Base-by-base conservation (phyloP, 163 green algal genomes). In the Picocystis sp. region DNA sequence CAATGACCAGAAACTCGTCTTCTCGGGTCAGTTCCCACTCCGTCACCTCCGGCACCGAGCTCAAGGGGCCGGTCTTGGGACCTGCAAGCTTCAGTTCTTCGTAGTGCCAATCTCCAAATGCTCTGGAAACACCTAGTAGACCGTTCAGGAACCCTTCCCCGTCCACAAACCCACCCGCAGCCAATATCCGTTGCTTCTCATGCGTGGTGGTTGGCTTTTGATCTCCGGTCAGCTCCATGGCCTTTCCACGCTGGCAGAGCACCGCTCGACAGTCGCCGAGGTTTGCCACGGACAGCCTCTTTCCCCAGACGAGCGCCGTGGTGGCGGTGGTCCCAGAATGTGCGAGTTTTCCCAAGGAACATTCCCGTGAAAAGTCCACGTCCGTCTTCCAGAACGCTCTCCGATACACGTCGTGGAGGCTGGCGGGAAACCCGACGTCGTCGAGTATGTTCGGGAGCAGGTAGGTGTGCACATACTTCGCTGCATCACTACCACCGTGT, bases 201-300 rank as follows among this genome's bases (percentile, higher is more conserved):
- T 52, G 29, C 12, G 50, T 11, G 15, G 56, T 49, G 2, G 48
- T 42, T 1, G 76, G 69, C 52, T 74, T 84, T 60, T 94, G 84
- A 62, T 94, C 84, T 11, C 17, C 51, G 0, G 62, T 73, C 2
- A 86, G 56, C 8, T 66, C 52, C 12, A 78, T 19, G 1, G 72
- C 70, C 21, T 38, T 48, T 41, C 76, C 76, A 19, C 61, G 54
- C 35, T 73, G 67, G 19, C 67, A 71, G 21, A 94, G 62, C 52
- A 94, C 78, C 3, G 76, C 78, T 29, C 84, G 69, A 56, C 73
- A 84, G 75, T 94, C 84, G 12, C 84, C 84, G 21, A 70, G 63
- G 52, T 84, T 82, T n/a, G 76, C 78, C 13, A 87, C 55, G 8
- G 71, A 43, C 52, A 79, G 42, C 17, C 51, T 62, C 11, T 50